A percentile compares a stretch with the other conserved stretches of the same genome.
phyloP scores from a whole-genome alignment of 129 eudicot genomes.

The Artemisia tridentata region DNA sequence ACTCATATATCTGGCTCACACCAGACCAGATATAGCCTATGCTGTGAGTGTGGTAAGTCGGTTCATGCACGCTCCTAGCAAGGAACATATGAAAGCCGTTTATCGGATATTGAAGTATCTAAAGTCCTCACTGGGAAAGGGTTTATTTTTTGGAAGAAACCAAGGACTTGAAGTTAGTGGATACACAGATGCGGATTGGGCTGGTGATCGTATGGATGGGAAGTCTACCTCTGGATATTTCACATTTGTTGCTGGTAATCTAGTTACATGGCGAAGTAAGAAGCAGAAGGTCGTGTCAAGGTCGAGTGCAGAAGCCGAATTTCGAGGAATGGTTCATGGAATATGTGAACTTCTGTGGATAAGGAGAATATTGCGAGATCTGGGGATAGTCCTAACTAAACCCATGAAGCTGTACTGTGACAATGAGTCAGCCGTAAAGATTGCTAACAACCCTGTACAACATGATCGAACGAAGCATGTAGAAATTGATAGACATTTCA shows the following conservation, averaged over 20 bases:
- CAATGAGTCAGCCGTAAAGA: too few relatives aligned
- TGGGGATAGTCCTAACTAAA: too few relatives aligned
- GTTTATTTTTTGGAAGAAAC: neutral
- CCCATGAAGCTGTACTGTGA: too few relatives aligned
- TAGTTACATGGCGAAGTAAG: neutral
- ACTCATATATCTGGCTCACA: slow-evolving; percentile 3
- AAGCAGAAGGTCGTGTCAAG: neutral
- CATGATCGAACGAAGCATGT: too few relatives aligned
- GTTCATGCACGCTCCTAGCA: neutral
- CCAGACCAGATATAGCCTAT: neutral
- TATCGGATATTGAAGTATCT: neutral
- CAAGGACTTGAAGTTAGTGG: neutral
- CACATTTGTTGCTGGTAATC: neutral
- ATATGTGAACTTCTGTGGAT: too few relatives aligned
- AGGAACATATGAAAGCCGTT: neutral
- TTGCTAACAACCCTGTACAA: too few relatives aligned
- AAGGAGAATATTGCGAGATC: too few relatives aligned
- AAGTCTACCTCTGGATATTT: too few relatives aligned
- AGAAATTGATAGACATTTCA: too few relatives aligned
- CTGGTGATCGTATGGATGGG: neutral
- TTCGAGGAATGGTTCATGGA: too few relatives aligned
- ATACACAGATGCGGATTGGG: neutral
- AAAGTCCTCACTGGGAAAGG: neutral
- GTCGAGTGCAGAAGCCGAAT: neutral
- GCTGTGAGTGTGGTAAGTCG: neutral